Percentiles rank a stretch among this genome's conserved stretches.
These are phyloP conservation scores for Penicillium riverlandense DNA, from an alignment of 495 filamentous ascomycete genomes.

Conservation along the genomic window DNA sequence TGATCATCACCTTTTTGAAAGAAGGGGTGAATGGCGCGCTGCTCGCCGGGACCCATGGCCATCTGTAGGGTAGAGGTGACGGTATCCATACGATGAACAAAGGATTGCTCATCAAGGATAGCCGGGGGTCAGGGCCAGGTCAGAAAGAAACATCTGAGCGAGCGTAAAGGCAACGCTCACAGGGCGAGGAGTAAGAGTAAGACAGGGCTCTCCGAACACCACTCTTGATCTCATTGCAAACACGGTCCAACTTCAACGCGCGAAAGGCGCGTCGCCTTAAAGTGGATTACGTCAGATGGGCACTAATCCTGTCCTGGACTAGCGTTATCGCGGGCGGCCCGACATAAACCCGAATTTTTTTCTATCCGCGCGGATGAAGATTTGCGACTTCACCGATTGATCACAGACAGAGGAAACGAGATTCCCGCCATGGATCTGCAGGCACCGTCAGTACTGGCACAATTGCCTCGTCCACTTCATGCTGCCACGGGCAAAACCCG, in stretches of 20 bases:
- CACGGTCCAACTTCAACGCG: background rate
- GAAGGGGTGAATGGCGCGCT: constrained; percentile 36
- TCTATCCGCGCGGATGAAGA: constrained; percentile 4
- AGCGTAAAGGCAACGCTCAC: background rate
- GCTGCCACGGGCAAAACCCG: constrained; percentile 51
- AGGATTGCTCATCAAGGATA: constrained; percentile 1
- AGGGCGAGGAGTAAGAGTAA: too few relatives aligned
- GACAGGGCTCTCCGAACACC: too few relatives aligned
- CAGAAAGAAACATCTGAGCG: background rate
- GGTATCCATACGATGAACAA: constrained; percentile 16
- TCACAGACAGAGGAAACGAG: constrained; percentile 4
- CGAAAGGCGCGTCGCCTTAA: constrained; percentile 12
- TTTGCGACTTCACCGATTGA: too few relatives aligned
- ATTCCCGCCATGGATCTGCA: constrained; percentile 33
- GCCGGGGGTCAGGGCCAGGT: background rate
- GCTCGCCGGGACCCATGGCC: constrained; percentile 37
- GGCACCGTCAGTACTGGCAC: constrained; percentile 50
- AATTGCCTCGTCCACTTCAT: constrained; percentile 59
- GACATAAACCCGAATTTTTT: constrained; percentile 38
- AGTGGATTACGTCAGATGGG: constrained; percentile 13
- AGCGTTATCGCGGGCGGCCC: constrained; percentile 13
- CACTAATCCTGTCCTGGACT: constrained; percentile 8
- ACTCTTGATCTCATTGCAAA: too few relatives aligned
- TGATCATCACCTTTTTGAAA: constrained; percentile 27
- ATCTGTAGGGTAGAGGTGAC: constrained; percentile 18